These are phyloP conservation scores for Biancaea sappan DNA, from an alignment of 306 rosid genomes.

Conservation along the genomic window DNA sequence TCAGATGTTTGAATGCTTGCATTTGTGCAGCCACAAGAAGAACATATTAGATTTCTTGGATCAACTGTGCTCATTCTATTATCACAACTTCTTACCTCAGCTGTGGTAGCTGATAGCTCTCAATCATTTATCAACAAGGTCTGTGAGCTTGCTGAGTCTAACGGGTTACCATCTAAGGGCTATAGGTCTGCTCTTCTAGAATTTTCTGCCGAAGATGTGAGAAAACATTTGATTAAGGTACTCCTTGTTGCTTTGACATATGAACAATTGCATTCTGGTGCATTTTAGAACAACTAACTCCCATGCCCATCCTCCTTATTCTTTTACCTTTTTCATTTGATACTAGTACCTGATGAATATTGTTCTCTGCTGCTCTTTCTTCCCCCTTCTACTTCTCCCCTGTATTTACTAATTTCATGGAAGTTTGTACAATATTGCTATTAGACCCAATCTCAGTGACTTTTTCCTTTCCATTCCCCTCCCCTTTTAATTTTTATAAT, in stretches of 20 bases:
- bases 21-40: conserved; percentile 79
- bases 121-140: conserved; percentile 63
- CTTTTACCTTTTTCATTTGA: conserved; percentile 9
- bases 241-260: conserved; percentile 29
- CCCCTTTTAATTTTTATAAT: no score
- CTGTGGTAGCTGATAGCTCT: conserved; percentile 48
- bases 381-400: conserved; percentile 1
- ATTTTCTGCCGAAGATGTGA: conserved; percentile 60
- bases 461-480: conserved; percentile 13
- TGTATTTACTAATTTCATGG: conserved; percentile 14
- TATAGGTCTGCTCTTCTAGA: conserved; percentile 56
- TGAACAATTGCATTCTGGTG: conserved; percentile 19
- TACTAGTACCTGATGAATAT: conserved; percentile 5
- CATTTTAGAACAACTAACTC: neutral
- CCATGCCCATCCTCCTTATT: neutral
- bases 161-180: conserved; percentile 71
- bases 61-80: conserved; percentile 67
- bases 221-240: conserved; percentile 69
- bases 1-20: conserved; percentile 34
- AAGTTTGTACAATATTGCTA: conserved; percentile 22
- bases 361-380: conserved; percentile 14
- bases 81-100: conserved; percentile 54
- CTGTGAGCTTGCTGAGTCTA: conserved; percentile 78
- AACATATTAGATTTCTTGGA: conserved; percentile 68
- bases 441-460: conserved; percentile 21